A percentile compares a stretch with the other conserved stretches of the same genome.
Evolutionary conservation across 305 asterid species (phyloP).

Genomic region (Fraxinus angustifolia): DNA sequence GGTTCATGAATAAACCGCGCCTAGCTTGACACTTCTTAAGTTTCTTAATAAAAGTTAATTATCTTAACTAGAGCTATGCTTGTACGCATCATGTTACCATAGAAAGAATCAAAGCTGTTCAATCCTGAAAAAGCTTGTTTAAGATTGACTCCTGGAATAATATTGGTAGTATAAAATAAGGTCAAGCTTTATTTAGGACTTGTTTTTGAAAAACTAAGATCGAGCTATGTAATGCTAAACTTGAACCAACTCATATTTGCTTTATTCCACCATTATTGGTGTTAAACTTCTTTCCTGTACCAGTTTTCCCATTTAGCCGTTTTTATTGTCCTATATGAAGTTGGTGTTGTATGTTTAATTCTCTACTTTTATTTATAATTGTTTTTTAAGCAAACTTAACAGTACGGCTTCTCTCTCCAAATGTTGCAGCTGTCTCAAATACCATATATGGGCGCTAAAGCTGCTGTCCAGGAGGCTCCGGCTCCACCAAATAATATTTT

Average conservation of each 20-base stretch:
- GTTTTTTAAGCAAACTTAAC: neutral
- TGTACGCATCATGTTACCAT: neutral
- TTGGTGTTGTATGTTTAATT: neutral
- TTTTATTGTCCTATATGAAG: conserved; percentile 2
- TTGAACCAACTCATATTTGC: neutral
- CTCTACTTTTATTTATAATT: neutral
- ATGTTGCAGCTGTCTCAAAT: conserved; percentile 72
- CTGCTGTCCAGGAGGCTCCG: conserved; percentile 74
- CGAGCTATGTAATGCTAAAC: neutral
- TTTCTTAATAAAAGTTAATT: neutral
- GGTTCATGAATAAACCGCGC: neutral
- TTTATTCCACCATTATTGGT: neutral
- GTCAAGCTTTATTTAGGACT: neutral
- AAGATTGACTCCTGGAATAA: neutral
- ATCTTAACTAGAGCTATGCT: neutral
- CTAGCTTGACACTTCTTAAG: neutral
- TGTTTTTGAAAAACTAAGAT: neutral
- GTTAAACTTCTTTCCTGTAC: neutral
- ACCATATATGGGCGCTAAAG: conserved; percentile 65
- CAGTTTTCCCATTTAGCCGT: neutral
- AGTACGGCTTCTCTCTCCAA: neutral
- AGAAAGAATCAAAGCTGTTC: neutral
- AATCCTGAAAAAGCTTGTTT: neutral
- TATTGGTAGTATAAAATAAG: neutral
- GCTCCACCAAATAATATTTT: conserved; percentile 95